Evolutionary conservation across 176 grass and related monocot genomes (phyloP).

Genomic region (Avena sativa): DNA sequence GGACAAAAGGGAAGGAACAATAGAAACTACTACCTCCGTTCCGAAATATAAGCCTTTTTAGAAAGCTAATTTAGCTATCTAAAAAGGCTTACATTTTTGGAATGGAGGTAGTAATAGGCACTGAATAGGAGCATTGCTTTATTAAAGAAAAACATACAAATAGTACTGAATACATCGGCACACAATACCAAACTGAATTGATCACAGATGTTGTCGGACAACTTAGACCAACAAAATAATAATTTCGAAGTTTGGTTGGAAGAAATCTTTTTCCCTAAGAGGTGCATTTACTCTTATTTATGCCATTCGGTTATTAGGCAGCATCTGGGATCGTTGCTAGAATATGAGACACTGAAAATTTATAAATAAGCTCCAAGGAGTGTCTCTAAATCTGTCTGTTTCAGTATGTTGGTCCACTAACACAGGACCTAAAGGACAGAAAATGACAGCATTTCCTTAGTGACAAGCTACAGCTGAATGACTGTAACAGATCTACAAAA

Average conservation of each 20-base stretch:
- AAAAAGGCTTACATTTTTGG: no score
- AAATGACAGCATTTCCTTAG: conserved; percentile 26
- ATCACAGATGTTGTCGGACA: neutral
- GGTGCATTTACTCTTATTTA: conserved; percentile 13
- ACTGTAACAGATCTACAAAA: neutral
- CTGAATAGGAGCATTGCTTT: neutral
- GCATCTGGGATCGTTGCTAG: conserved; percentile 38
- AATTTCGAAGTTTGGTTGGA: conserved; percentile 4
- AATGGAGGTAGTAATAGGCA: neutral
- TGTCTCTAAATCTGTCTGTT: conserved; percentile 22
- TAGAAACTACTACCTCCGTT: neutral
- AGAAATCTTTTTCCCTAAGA: conserved; percentile 20
- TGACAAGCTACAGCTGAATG: neutral
- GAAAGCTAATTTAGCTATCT: no score
- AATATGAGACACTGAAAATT: conserved; percentile 10
- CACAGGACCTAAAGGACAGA: neutral
- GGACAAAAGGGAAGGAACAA: neutral
- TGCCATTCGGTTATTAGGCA: conserved; percentile 8
- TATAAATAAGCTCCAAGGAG: conserved; percentile 20
- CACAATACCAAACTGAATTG: neutral
- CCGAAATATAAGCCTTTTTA: no score
- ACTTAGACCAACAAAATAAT: neutral
- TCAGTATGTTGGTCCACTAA: neutral
- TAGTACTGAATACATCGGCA: conserved; percentile 2
- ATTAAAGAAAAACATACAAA: neutral